Base-by-base conservation (phyloP, 2,329 filamentous ascomycete species). In the Talaromyces piceae region DNA sequence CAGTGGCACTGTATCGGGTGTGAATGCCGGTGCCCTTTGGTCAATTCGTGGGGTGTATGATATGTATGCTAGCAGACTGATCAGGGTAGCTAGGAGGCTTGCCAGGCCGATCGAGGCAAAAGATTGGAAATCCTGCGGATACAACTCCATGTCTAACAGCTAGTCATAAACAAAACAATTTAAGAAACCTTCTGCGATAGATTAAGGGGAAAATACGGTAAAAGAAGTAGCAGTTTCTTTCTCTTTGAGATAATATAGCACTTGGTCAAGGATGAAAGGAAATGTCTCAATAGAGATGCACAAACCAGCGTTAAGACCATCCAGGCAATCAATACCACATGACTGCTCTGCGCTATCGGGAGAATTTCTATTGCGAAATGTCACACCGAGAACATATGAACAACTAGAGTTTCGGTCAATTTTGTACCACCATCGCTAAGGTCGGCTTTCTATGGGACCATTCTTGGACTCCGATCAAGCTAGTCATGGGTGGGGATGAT, bases 11-110 rank as follows among this genome's bases (percentile, higher is more conserved):
- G 41, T 46, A 22, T 50, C 41, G 5, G 41, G 22, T 30, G 49
- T 50, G 25, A 50, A 50, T 39, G n/a, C 39, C 8, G 49, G 49
- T 8, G 31, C 22, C 16, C 20, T 30, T 30, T 50, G 45, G 30
- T 27, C 28, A 12, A 50, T 4, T 25, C 28, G 8, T 2, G 49
- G 49, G 5, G 13, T 50, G 9, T 50, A 50, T 2, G 49, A 50
- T 13, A 50, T 12, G 20, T 37, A 50, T 16, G 5, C 7, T 18
- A 37, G 33, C 16, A 37, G 20, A 9, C 33, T 37, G 7, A 37
- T 9, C 16, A 37, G n/a, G 16, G 33, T 37, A 37, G 33, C 16
- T 37, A 37, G 9, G 33, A 37, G 20, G 33, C 16, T 9, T 37
- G 33, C 33, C 16, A 37, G 7, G 7, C 33, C 33, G 6, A 37